Conservation (phyloP, 176 grass and related monocot species). For the Panicum miliaceum region DNA sequence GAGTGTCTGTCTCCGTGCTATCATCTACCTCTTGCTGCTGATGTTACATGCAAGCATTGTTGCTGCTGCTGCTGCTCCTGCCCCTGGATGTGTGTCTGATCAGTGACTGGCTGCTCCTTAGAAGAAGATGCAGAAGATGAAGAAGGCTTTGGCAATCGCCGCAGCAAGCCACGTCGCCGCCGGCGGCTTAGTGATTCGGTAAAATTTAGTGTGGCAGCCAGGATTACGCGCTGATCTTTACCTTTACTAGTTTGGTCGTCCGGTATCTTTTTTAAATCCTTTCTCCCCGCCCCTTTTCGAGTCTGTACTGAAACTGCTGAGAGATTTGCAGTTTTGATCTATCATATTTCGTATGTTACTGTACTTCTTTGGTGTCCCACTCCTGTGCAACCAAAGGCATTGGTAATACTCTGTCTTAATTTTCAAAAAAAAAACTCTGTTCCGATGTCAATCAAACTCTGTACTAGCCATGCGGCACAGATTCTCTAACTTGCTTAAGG, state of each 20-base stretch:
- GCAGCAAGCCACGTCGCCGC: slow-evolving; percentile 10
- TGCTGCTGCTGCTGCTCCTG: slow-evolving; percentile 14
- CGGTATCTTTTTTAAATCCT: background rate
- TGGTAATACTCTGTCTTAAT: background rate
- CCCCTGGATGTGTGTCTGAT: slow-evolving; percentile 50
- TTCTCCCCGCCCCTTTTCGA: background rate
- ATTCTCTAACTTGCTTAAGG: too few species aligned
- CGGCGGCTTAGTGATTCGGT: slow-evolving; percentile 33
- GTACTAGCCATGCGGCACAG: too few species aligned
- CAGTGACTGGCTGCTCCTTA: slow-evolving; percentile 45
- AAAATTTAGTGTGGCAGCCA: slow-evolving; percentile 37
- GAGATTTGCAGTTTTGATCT: slow-evolving; percentile 51
- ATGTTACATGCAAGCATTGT: slow-evolving; percentile 23
- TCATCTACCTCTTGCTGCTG: slow-evolving; percentile 10
- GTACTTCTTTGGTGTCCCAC: slow-evolving; percentile 8
- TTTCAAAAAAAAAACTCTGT: background rate
- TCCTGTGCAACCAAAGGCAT: slow-evolving; percentile 5
- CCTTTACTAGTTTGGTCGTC: slow-evolving; percentile 32
- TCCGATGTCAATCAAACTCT: slow-evolving; percentile 2
- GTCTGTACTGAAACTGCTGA: slow-evolving; percentile 41
- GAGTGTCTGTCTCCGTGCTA: background rate
- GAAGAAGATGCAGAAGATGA: slow-evolving; percentile 1
- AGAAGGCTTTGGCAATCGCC: slow-evolving; percentile 8
- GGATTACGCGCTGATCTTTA: slow-evolving; percentile 28
- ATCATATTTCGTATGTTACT: slow-evolving; percentile 23